Percentiles rank a stretch among this genome's conserved stretches.
Evolutionary conservation across 2,329 filamentous ascomycete genomes (phyloP).

Genomic region (Fusarium sp.): DNA sequence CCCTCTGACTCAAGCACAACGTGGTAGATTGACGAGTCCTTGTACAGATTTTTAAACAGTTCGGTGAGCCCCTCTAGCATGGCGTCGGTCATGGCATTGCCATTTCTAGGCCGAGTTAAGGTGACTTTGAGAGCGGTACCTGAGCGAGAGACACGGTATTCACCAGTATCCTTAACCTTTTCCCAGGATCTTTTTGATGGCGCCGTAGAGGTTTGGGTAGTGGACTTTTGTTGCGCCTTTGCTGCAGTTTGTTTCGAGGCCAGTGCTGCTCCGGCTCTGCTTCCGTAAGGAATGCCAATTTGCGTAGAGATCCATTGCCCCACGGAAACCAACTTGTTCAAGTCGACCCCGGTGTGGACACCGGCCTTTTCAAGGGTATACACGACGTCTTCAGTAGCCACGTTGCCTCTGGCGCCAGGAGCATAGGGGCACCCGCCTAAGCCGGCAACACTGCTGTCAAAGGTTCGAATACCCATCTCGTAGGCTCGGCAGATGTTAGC

Average conservation of each 20-base stretch:
- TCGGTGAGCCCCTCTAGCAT: background rate
- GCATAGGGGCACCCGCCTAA: slow-evolving; percentile 30
- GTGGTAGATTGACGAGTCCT: slow-evolving; percentile 14
- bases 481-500: slow-evolving; percentile 20
- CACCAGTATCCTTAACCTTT: background rate
- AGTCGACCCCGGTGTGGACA: slow-evolving; percentile 8
- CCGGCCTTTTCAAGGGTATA: slow-evolving; percentile 21
- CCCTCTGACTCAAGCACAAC: slow-evolving; percentile 22
- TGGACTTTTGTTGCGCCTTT: too few relatives aligned
- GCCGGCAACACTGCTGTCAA: slow-evolving; percentile 18
- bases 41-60: background rate
- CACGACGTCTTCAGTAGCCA: slow-evolving; percentile 28
- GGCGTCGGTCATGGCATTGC: background rate
- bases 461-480: slow-evolving; percentile 24
- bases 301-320: background rate
- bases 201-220: too few relatives aligned
- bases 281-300: background rate
- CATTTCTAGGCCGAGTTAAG: background rate
- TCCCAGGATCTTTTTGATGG: too few relatives aligned
- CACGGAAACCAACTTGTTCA: background rate
- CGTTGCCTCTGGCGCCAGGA: slow-evolving; percentile 27
- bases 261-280: background rate
- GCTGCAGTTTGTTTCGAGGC: background rate
- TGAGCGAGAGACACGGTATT: background rate
- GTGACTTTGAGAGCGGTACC: background rate